phyloP scores from a whole-genome alignment of 345 rosid genomes.

The Raphanus sativus region DNA sequence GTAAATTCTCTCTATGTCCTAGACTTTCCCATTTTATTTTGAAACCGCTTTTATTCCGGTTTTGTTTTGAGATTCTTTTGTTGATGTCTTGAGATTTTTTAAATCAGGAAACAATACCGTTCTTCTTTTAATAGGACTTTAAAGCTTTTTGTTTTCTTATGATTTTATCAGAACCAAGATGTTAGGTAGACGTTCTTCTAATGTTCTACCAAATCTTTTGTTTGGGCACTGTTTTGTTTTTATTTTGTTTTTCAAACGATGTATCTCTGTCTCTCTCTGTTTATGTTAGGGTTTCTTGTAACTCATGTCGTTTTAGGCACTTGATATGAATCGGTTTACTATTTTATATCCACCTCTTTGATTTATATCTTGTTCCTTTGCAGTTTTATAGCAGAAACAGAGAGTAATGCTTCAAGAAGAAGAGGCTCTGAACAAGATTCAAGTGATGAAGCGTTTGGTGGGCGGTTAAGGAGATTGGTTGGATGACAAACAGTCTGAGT shows the following conservation, averaged over 20 bases:
- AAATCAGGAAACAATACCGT: not conserved
- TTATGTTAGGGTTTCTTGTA: not conserved
- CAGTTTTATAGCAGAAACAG: not conserved
- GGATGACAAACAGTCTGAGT: not conserved
- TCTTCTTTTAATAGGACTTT: no score
- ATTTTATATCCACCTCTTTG: not conserved
- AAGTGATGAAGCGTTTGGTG: not conserved
- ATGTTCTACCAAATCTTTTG: not conserved
- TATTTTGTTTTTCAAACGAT: no score
- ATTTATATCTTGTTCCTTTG: no score
- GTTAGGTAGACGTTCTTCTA: not conserved
- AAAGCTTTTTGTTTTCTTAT: no score
- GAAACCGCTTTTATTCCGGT: not conserved
- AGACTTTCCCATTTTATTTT: not conserved
- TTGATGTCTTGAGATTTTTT: no score
- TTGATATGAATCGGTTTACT: no score
- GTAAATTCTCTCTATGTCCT: not conserved
- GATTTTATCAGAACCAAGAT: not conserved
- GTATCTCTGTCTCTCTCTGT: not conserved
- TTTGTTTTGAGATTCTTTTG: not conserved
- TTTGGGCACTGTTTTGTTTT: not conserved
- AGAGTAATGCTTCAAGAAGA: not conserved
- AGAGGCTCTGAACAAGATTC: not conserved
- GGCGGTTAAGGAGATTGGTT: not conserved
- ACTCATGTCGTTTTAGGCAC: no score